Percentiles rank a stretch among this genome's conserved stretches.
Conservation (phyloP, 345 rosid genomes). For the Salix suchowensis region DNA sequence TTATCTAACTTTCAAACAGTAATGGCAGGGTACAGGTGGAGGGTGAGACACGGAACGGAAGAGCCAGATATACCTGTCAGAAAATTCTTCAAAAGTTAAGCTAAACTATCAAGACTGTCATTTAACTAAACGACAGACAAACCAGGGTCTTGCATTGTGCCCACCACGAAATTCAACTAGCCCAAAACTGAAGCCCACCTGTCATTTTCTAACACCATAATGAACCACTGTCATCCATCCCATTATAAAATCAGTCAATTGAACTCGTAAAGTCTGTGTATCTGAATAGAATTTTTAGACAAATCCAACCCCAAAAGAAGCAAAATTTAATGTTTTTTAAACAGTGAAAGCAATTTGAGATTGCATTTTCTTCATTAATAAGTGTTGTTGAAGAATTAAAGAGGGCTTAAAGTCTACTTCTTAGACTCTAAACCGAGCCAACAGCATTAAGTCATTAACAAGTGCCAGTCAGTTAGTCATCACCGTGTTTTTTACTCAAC, state of each 20-base stretch:
- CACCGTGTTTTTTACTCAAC: slow-evolving; percentile 14
- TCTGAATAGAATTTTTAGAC: neutral
- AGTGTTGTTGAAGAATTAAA: neutral
- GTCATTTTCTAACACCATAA: slow-evolving; percentile 9
- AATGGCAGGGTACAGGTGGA: no score
- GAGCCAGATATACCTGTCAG: no score
- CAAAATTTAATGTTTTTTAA: neutral
- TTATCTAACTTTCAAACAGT: no score
- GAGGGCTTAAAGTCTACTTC: slow-evolving; percentile 21
- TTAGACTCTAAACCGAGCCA: neutral
- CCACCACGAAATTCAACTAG: neutral
- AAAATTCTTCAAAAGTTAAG: neutral
- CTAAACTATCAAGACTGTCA: neutral
- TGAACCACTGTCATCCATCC: slow-evolving; percentile 15
- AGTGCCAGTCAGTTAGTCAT: slow-evolving; percentile 1
- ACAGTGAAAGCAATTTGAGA: neutral
- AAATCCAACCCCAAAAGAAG: neutral
- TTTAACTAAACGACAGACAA: slow-evolving; percentile 1
- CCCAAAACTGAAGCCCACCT: neutral
- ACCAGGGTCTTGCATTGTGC: neutral
- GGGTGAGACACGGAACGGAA: no score
- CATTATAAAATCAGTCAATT: neutral
- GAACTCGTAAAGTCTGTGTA: neutral
- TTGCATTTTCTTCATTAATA: neutral
- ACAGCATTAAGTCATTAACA: neutral